Evolutionary conservation across 2,329 filamentous ascomycete species (phyloP), one percentile per base, ranked within the genome.

Genomic region (Alternaria postmessia): DNA sequence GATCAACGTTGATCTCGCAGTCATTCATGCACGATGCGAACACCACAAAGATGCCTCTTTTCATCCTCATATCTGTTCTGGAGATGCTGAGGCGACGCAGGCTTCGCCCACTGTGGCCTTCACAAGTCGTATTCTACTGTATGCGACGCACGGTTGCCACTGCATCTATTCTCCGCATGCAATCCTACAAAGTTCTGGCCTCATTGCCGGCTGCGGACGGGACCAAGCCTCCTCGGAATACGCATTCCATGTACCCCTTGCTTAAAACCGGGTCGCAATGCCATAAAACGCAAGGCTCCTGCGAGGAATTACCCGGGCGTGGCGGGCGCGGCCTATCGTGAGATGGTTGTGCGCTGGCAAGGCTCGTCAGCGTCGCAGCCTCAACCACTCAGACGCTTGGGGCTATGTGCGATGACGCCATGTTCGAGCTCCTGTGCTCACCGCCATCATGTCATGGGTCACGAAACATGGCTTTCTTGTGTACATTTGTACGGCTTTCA

Each of bases 371-470:
- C 43, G 51, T 57, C 44, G 24, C 41, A 48, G 18, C 22, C 57
- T 57, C 44, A 57, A 52, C 44, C 56, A 62, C 57, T 53, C 54
- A 41, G 48, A 36, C 18, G 43, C 39, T 51, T 46, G 47, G 42
- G 39, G 32, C 26, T 38, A 61, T 59, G 57, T 60, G 44, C 52
- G 30, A 68, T 68, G 65, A 68, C 65, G 65, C 38, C 61, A 68
- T 63, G 55, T 55, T 60, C 24, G 39, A 53, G 48, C 43, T 32
- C 39, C 54, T 36, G 42, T 48, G 57, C 59, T 56, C 65, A 68
- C 65, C 65, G 65, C 65, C 57, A 59, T 53, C 57, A 57, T 59
- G 54, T 59, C 62, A 54, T 20, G 43, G 30, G 18, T 55, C 46
- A 32, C 46, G 43, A 42, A 56, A 43, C 55, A 48, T 53, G 57